Percentiles rank a stretch among this genome's conserved stretches.
phyloP scores from a whole-genome alignment of 805 yeast species.

The Pichia exigua region DNA sequence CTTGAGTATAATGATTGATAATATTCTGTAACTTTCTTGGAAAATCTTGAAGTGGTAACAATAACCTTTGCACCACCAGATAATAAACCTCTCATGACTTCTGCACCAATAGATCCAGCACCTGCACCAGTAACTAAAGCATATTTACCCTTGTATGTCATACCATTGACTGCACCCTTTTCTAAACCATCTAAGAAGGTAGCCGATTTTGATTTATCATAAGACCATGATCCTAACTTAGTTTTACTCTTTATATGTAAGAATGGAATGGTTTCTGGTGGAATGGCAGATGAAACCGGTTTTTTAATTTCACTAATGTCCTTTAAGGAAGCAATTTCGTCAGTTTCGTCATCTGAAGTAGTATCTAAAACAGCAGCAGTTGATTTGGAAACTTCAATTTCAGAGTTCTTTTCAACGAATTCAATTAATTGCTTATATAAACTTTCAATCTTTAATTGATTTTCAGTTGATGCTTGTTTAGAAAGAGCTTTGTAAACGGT shows the following conservation, averaged over 20 bases:
- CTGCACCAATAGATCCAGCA: conserved; percentile 98
- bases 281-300: conserved; percentile 67
- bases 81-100: conserved; percentile 85
- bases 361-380: conserved; percentile 46
- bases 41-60: conserved; percentile 93
- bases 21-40: conserved; percentile 89
- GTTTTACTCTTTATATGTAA: conserved; percentile 81
- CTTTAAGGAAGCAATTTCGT: conserved; percentile 81
- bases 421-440: conserved; percentile 63
- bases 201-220: conserved; percentile 71
- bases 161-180: conserved; percentile 89
- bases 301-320: conserved; percentile 59
- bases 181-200: conserved; percentile 84
- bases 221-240: conserved; percentile 70
- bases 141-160: conserved; percentile 78
- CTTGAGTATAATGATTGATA: conserved; percentile 91
- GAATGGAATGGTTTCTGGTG: conserved; percentile 87
- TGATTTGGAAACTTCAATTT: conserved; percentile 60
- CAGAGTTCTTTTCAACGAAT: conserved; percentile 61
- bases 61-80: conserved; percentile 98
- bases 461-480: conserved; percentile 62
- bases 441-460: conserved; percentile 63
- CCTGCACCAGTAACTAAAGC: conserved; percentile 98
- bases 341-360: conserved; percentile 42
- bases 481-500: conserved; percentile 75